phyloP scores from a whole-genome alignment of 768 basidiomycete genomes.

The Suillus discolor region DNA sequence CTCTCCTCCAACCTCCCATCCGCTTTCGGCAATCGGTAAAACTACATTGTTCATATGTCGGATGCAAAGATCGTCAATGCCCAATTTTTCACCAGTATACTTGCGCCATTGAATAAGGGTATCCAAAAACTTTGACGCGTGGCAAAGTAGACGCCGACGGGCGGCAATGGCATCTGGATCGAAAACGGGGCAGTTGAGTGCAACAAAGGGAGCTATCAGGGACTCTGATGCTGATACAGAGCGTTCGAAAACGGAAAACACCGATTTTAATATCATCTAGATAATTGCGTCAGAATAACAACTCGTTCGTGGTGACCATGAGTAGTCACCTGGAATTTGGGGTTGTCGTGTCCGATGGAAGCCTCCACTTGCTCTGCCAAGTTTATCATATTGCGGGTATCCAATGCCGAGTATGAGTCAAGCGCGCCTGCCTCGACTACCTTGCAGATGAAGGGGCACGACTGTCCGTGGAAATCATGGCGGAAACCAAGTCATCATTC shows the following conservation, averaged over 20 bases:
- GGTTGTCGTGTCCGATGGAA: slow-evolving; percentile 62
- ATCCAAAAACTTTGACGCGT: slow-evolving; percentile 69
- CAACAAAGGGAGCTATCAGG: slow-evolving; percentile 52
- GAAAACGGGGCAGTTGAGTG: slow-evolving; percentile 52
- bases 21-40: slow-evolving; percentile 65
- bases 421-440: slow-evolving; percentile 78
- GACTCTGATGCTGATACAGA: slow-evolving; percentile 55
- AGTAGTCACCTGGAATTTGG: slow-evolving; percentile 61
- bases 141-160: slow-evolving; percentile 66
- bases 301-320: slow-evolving; percentile 1
- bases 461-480: slow-evolving; percentile 87
- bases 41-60: slow-evolving; percentile 62
- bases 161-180: slow-evolving; percentile 77
- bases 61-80: slow-evolving; percentile 54
- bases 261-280: slow-evolving; percentile 61
- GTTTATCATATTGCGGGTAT: slow-evolving; percentile 67
- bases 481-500: slow-evolving; percentile 85
- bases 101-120: slow-evolving; percentile 81
- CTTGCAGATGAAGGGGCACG: slow-evolving; percentile 73
- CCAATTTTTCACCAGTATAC: slow-evolving; percentile 62
- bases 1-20: slow-evolving; percentile 89
- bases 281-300: slow-evolving; percentile 17
- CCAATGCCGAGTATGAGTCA: slow-evolving; percentile 74
- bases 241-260: slow-evolving; percentile 52
- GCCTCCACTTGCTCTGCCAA: slow-evolving; percentile 81